phyloP scores from a whole-genome alignment of 805 yeast species.

The Saccharomycopsis selenospora region DNA sequence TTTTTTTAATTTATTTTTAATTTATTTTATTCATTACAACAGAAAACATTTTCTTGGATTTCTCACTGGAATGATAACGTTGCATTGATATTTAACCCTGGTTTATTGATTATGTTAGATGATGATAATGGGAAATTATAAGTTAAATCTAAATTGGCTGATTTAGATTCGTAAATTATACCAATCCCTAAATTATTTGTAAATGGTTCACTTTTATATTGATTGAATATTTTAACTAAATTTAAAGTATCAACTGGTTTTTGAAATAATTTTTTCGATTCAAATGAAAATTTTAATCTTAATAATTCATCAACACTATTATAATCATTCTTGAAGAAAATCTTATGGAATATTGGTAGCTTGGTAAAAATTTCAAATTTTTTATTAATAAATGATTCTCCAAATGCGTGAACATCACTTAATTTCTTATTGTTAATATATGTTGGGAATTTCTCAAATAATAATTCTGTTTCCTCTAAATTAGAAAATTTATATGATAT shows the following conservation, averaged over 20 bases:
- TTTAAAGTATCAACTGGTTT: not conserved
- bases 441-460: not conserved
- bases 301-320: conserved; percentile 6
- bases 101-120: not conserved
- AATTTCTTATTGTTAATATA: not conserved
- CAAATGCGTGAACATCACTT: not conserved
- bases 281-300: conserved; percentile 11
- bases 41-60: no score
- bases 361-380: conserved; percentile 12
- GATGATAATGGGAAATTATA: conserved; percentile 12
- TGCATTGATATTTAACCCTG: not conserved
- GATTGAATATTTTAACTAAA: not conserved
- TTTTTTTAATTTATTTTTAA: no score
- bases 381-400: conserved; percentile 2
- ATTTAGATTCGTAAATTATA: conserved; percentile 10
- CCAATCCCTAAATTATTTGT: conserved; percentile 10
- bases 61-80: not conserved
- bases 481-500: not conserved
- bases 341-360: conserved; percentile 14
- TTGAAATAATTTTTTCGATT: conserved; percentile 2
- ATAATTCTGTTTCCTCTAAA: not conserved
- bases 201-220: not conserved
- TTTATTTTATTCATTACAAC: no score
- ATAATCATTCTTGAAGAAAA: not conserved
- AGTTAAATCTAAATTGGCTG: conserved; percentile 13